Evolutionary conservation across 192 early-diverging fungal genomes (phyloP).

Genomic region (Pilobolus umbonatus): DNA sequence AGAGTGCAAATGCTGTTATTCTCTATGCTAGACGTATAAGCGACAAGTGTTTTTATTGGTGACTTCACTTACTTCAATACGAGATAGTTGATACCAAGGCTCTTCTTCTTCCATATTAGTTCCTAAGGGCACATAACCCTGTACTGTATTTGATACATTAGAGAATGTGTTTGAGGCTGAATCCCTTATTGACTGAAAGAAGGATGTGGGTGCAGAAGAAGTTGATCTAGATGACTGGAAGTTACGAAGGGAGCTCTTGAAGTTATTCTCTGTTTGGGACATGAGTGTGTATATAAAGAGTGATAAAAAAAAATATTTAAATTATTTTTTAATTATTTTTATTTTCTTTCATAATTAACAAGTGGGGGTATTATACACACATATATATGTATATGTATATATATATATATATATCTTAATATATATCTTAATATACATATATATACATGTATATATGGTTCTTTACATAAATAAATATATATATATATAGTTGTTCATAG

Average conservation of each 20-base stretch:
- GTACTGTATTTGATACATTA: slow-evolving; percentile 32
- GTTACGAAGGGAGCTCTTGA: slow-evolving; percentile 43
- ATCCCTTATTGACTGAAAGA: slow-evolving; percentile 11
- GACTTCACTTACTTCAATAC: slow-evolving; percentile 43
- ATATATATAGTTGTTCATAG: too few species aligned
- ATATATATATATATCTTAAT: too few species aligned
- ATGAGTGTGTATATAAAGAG: neutral
- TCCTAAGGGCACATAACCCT: slow-evolving; percentile 38
- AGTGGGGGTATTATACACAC: too few species aligned
- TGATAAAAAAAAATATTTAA: neutral
- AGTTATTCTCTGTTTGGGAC: slow-evolving; percentile 39
- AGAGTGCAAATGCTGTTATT: slow-evolving; percentile 48
- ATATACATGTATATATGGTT: too few species aligned
- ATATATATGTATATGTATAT: too few species aligned
- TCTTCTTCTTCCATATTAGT: slow-evolving; percentile 26
- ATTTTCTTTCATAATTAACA: too few species aligned
- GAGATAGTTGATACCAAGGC: slow-evolving; percentile 36
- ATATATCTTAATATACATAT: too few species aligned
- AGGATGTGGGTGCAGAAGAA: slow-evolving; percentile 20
- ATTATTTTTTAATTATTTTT: neutral
- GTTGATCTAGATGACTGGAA: slow-evolving; percentile 27
- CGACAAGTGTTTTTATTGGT: too few species aligned
- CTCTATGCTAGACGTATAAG: too few species aligned
- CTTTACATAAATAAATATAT: too few species aligned
- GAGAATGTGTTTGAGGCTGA: slow-evolving; percentile 30